phyloP scores from a whole-genome alignment of 768 basidiomycete genomes.

The Russula earlei region DNA sequence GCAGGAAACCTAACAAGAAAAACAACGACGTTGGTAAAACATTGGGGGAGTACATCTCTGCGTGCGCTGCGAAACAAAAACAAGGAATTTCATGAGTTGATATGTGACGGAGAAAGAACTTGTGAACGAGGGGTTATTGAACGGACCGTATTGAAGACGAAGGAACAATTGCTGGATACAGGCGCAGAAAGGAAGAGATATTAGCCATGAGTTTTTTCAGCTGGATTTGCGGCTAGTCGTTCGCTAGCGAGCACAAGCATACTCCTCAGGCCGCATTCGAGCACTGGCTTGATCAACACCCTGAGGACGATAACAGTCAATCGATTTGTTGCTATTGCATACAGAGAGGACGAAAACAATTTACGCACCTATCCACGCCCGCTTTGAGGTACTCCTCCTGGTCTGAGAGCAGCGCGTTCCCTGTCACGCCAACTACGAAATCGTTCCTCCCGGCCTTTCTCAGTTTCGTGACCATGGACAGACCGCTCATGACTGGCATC shows the following conservation, averaged over 20 bases:
- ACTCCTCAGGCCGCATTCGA: constrained; percentile 41
- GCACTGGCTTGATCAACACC: constrained; percentile 72
- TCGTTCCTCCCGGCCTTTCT: constrained; percentile 56
- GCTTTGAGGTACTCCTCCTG: constrained; percentile 70
- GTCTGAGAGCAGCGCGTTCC: constrained; percentile 33
- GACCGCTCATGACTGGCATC: constrained; percentile 74
- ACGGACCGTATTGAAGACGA: no score
- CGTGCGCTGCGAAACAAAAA: no score
- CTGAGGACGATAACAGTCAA: constrained; percentile 29
- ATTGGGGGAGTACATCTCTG: no score
- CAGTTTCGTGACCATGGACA: constrained; percentile 56
- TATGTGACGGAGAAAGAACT: background rate
- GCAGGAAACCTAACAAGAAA: no score
- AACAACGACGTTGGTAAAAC: no score
- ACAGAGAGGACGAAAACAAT: constrained; percentile 6
- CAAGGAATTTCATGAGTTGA: background rate
- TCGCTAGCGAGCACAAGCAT: constrained; percentile 37
- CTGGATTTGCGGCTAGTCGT: constrained; percentile 20
- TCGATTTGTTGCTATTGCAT: background rate
- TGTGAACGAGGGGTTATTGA: no score
- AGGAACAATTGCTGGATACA: background rate
- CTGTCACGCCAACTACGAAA: constrained; percentile 75
- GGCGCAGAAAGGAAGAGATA: no score
- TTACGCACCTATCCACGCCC: constrained; percentile 60
- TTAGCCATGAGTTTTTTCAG: no score